Evolutionary conservation across 2,329 filamentous ascomycete genomes (phyloP), one percentile per base, ranked within the genome.

Genomic region (Ophiostoma sp.): DNA sequence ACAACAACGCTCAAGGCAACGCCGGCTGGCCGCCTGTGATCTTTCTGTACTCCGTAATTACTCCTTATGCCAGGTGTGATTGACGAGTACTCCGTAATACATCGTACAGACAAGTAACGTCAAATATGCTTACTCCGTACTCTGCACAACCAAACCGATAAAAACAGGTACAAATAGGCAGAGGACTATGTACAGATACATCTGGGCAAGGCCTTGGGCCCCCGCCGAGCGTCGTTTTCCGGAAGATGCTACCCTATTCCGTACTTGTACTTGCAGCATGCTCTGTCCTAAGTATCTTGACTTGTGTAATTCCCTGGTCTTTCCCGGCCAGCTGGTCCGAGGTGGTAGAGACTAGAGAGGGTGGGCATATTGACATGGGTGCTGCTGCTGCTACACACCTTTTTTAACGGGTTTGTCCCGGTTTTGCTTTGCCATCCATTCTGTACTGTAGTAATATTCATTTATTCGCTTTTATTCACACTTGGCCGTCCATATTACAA

Each of bases 261-360:
- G 57, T 62, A 62, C 57, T 17, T 33, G 27, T 62, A 62, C 57
- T 33, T 62, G 27, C 23, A 60, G 17, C 39, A n/a, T 41, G 39
- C 10, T 41, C 39, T 41, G 39, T 41, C 13, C 13, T 41, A 39
- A 13, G 39, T 20, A n/a, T n/a, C 13, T 44, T 20, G 1, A n/a
- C 44, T n/a, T n/a, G 44, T 48, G 44, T 10, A 48, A 62, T 62
- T 62, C 57, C 57, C 57, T 62, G 13, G 27, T 62, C 57, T 62
- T 62, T 62, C 57, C 57, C 57, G 57, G 57, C 57, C 27, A 62
- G 57, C 57, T 62, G 57, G 23, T 62, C 57, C 57, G 57, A 33
- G 57, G 15, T 17, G 27, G 57, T 27, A 62, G 27, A 31, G 39
- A 15, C 39, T 15, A 41, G 39, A 10, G 27, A 35, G 13, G 23